Evolutionary conservation across 2,329 filamentous ascomycete genomes (phyloP), one percentile per base, ranked within the genome.

Genomic region (Clarireedia sp.): DNA sequence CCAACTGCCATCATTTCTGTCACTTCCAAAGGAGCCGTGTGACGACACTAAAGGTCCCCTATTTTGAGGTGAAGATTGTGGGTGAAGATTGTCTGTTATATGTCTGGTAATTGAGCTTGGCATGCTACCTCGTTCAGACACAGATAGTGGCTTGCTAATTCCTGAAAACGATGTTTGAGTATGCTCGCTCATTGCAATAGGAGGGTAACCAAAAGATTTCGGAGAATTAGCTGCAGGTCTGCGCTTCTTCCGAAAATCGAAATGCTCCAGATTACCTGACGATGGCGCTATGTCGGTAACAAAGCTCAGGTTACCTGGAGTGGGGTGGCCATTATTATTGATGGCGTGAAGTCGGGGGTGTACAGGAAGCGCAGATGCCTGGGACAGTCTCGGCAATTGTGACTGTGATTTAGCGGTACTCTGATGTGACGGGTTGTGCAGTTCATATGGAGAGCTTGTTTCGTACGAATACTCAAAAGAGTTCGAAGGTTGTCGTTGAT

Each of bases 241-340:
- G 49, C 56, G 47, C 53, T 62, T 67, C 41, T 64, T 66, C 33
- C 58, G 59, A 46, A 62, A 68, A 17, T 63, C 56, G 48, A 68
- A 68, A 40, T 62, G 60, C 41, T 65, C 66, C 8, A 68, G 8
- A 56, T 67, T 59, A 51, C 59, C 51, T 19, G 65, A 68, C 36
- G 66, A 67, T 14, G 66, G 65, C 16, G 62, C 65, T 36, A 67
- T 55, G 33, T 65, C 62, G 12, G 63, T 67, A 6, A 68, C 46
- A 52, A 67, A 68, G 47, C 60, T 66, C 37, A 60, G 17, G 23
- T 63, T 60, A 48, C 59, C 58, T 14, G 38, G 37, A 6, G 37
- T 24, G 10, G 46, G 38, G 5, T 40, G 33, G 17, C 16, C 23
- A 37, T 38, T 45, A 24, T 38, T 23, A 24, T 33, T 5, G 8